Evolutionary conservation across 2,329 filamentous ascomycete genomes (phyloP).

Genomic region (Penicillium sclerotiorum): DNA sequence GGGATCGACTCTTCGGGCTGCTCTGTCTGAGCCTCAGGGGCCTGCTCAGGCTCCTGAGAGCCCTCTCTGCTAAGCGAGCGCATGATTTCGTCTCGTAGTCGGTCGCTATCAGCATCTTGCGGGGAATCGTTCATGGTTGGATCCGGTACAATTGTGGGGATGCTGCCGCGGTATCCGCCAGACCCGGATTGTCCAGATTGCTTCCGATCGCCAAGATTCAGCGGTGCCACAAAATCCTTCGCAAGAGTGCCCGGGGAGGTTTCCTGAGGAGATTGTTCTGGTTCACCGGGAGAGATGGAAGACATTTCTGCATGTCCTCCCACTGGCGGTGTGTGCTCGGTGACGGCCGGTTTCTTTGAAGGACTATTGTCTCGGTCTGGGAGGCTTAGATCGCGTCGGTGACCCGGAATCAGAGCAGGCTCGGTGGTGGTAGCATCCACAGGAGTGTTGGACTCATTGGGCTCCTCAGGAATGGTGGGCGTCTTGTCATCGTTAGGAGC

Average conservation of each 20-base stretch:
- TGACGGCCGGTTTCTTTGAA: slow-evolving; percentile 60
- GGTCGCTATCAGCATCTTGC: slow-evolving; percentile 47
- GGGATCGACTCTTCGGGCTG: slow-evolving; percentile 31
- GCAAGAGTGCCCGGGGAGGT: slow-evolving; percentile 6
- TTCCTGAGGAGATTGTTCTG: slow-evolving; percentile 11
- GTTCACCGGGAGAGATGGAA: slow-evolving; percentile 35
- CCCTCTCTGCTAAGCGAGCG: slow-evolving; percentile 47
- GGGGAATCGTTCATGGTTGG: slow-evolving; percentile 39
- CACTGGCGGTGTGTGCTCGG: slow-evolving; percentile 43
- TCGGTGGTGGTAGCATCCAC: slow-evolving; percentile 23
- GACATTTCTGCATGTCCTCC: slow-evolving; percentile 51
- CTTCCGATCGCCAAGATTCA: slow-evolving; percentile 29
- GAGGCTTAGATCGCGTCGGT: slow-evolving; percentile 60
- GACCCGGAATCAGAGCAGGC: slow-evolving; percentile 54
- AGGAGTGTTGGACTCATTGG: slow-evolving; percentile 36
- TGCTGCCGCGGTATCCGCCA: slow-evolving; percentile 20
- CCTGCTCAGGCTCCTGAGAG: slow-evolving; percentile 31
- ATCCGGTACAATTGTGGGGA: slow-evolving; percentile 38
- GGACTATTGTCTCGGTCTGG: slow-evolving; percentile 63
- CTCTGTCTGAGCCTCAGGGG: slow-evolving; percentile 21
- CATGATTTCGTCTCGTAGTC: slow-evolving; percentile 52
- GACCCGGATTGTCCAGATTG: slow-evolving; percentile 16
- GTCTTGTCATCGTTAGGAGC: slow-evolving; percentile 47
- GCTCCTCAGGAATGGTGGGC: slow-evolving; percentile 60
- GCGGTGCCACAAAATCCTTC: slow-evolving; percentile 35